Conservation (phyloP, 2,329 filamentous ascomycete species). For the Scedosporium minutisporum region DNA sequence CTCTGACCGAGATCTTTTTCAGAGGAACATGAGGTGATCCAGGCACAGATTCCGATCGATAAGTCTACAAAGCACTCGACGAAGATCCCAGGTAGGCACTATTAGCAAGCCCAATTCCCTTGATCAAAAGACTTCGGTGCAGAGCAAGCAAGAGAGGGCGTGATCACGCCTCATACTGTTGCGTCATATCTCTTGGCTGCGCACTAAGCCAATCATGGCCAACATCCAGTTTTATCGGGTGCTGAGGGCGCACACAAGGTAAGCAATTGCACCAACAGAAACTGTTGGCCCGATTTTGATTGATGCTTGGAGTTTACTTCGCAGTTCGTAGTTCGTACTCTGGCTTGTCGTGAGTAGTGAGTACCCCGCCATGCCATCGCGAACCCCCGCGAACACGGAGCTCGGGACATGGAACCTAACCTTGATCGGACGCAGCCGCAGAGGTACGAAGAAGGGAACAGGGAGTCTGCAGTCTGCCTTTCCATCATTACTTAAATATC, state of each 20-base stretch:
- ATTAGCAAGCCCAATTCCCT: too few species aligned
- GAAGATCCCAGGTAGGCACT: too few species aligned
- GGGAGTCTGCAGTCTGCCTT: too few species aligned
- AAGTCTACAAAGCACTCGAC: too few species aligned
- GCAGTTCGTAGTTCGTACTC: neutral
- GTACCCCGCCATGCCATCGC: neutral
- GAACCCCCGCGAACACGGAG: neutral
- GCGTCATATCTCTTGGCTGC: constrained; percentile 5
- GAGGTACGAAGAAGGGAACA: too few species aligned
- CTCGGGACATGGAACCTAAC: neutral
- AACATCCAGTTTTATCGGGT: neutral
- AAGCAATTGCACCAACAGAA: neutral
- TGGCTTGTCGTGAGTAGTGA: neutral
- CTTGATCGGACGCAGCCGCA: neutral
- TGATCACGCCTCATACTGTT: neutral
- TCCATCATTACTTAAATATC: neutral
- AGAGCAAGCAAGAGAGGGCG: too few species aligned
- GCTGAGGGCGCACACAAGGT: neutral
- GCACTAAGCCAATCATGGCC: constrained; percentile 1
- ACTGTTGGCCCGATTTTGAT: neutral
- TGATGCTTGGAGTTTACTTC: neutral
- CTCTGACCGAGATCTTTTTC: too few species aligned
- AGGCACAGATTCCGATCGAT: too few species aligned
- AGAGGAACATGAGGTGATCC: too few species aligned
- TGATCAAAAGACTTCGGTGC: too few species aligned